These are phyloP conservation scores for Nidula microcarpa DNA, from an alignment of 768 basidiomycete genomes.

Conservation along the genomic window DNA sequence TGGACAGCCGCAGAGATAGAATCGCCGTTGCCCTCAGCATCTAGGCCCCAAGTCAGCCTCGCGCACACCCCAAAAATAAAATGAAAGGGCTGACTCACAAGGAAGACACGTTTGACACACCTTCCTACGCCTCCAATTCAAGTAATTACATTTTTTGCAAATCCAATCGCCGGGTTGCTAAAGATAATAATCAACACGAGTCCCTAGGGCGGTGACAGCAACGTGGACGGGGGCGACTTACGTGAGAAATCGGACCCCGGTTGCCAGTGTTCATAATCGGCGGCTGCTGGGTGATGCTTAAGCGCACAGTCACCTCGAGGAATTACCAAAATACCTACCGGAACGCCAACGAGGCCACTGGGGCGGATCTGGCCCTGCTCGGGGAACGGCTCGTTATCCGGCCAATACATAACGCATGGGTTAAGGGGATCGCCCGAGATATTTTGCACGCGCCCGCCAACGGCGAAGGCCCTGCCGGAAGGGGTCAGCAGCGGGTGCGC, in stretches of 20 bases:
- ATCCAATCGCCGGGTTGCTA: conserved; percentile 81
- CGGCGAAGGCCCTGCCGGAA: conserved; percentile 72
- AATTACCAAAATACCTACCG: conserved; percentile 31
- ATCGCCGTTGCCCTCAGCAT: conserved; percentile 86
- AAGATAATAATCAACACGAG: neutral
- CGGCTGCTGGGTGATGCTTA: conserved; percentile 49
- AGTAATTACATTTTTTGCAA: conserved; percentile 80
- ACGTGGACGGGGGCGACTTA: conserved; percentile 33
- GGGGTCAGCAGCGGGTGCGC: conserved; percentile 78
- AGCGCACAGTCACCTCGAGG: neutral
- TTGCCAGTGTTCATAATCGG: conserved; percentile 90
- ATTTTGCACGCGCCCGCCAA: conserved; percentile 79
- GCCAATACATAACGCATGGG: conserved; percentile 88
- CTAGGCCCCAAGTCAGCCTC: conserved; percentile 25
- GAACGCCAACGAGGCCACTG: conserved; percentile 44
- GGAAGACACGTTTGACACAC: conserved; percentile 89
- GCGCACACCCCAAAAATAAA: neutral
- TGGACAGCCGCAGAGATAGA: conserved; percentile 84
- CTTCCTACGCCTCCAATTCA: conserved; percentile 85
- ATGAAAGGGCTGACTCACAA: conserved; percentile 44
- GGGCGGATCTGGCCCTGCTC: conserved; percentile 79
- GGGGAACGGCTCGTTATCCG: conserved; percentile 83
- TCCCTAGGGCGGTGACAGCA: neutral
- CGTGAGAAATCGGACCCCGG: conserved; percentile 81
- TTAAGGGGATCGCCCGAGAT: conserved; percentile 66